These are phyloP conservation scores for Mortierella polycephala DNA, from an alignment of 371 early-diverging fungal species.

Conservation along the genomic window DNA sequence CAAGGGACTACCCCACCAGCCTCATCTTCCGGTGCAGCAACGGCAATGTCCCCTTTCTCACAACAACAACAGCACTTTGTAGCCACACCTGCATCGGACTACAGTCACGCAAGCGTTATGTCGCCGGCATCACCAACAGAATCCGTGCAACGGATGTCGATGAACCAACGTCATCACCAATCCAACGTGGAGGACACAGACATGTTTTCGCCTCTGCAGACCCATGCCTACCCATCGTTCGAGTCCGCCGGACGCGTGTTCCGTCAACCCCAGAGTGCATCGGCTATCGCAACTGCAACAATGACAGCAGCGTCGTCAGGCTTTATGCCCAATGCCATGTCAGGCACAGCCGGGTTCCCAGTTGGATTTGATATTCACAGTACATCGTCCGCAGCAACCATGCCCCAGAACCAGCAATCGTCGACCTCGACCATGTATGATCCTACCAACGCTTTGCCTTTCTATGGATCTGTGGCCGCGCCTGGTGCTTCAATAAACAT, in stretches of 20 bases:
- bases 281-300: slow-evolving; percentile 1
- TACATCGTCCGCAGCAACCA: slow-evolving; percentile 10
- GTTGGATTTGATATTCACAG: slow-evolving; percentile 23
- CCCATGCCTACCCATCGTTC: slow-evolving; percentile 37
- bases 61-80: slow-evolving; percentile 36
- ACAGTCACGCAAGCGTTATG: slow-evolving; percentile 49
- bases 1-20: slow-evolving; percentile 4
- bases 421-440: slow-evolving; percentile 17
- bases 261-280: slow-evolving; percentile 13
- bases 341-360: slow-evolving; percentile 8
- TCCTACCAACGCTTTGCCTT: slow-evolving; percentile 15
- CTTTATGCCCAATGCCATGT: slow-evolving; percentile 4
- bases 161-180: slow-evolving; percentile 18
- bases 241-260: slow-evolving; percentile 32
- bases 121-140: slow-evolving; percentile 43
- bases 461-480: slow-evolving; percentile 18
- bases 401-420: neutral
- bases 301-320: slow-evolving; percentile 8
- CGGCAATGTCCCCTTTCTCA: slow-evolving; percentile 1
- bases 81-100: slow-evolving; percentile 45
- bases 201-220: slow-evolving; percentile 48
- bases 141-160: slow-evolving; percentile 36
- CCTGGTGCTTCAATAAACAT: slow-evolving; percentile 17
- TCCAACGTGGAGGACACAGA: slow-evolving; percentile 28
- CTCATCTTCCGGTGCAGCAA: slow-evolving; percentile 6